Base-by-base conservation (phyloP, 129 eudicot genomes). In the Mikania micrantha region DNA sequence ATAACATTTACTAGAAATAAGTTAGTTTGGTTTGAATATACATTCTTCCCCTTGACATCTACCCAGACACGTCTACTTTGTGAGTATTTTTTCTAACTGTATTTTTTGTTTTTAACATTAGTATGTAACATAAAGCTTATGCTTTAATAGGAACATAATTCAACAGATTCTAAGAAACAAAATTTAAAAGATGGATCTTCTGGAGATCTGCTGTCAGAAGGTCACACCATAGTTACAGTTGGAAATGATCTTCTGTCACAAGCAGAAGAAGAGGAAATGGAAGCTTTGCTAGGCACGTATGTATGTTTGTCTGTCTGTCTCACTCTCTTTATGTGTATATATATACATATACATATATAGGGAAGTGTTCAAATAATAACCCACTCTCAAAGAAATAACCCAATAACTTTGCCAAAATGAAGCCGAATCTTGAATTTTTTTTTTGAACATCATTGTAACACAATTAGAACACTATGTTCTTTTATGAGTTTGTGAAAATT, bases 201-300 rank as follows among this genome's bases (percentile, higher is more conserved):
- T 53, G 67, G 68, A 49, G 74, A 77, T 75, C 60, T 40, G 34
- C 78, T 66, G 49, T 47, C 74, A 27, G 97, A 80, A 63, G 76
- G 70, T 77, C 90, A 83, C 52, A 50, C 74, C 56, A 74, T 75
- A 64, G 94, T 87, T 66, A 76, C 84, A 40, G 90, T 85, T 76
- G 96, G 84, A 78, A 91, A 78, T 72, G 97, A 91, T 65, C 90
- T 91, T 66, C 96, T 91, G 74, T 88, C 94, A 27, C 94, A 88
- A 83, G 95, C 91, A 29, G 97, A 91, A 75, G 96, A 91, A 76
- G 97, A 91, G 81, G 97, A 91, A 61, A 88, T 88, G 85, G 96
- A 88, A 84, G 91, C 93, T 75, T 91, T 91, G 75, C 80, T 91
- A 81, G 96, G 84, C 87, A 88, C 91, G 97, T 85, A 88, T 13